A percentile compares a stretch with the other conserved stretches of the same genome.
Conservation (phyloP, 805 yeast species). For the Cyberlindnera euphorbiae region DNA sequence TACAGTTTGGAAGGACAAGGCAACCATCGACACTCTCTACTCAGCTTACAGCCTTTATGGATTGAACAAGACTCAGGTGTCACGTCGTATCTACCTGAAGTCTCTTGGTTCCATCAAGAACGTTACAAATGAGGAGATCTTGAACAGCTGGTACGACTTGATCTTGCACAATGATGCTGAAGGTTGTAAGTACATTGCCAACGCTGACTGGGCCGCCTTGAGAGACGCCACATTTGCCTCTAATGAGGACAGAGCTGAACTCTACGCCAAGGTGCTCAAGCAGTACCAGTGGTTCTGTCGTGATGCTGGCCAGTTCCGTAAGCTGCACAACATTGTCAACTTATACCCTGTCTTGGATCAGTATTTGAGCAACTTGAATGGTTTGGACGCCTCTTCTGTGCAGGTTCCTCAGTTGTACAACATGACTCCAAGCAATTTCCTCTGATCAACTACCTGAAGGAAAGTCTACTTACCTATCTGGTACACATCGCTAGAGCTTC, state of each 20-base stretch:
- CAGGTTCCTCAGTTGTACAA: constrained; percentile 13
- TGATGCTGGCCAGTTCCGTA: constrained; percentile 17
- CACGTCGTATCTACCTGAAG: constrained; percentile 68
- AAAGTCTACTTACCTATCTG: no score
- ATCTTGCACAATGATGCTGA: constrained; percentile 45
- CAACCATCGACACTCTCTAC: constrained; percentile 59
- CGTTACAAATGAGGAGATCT: constrained; percentile 49
- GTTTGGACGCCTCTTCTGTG: constrained; percentile 11
- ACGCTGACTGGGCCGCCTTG: constrained; percentile 81
- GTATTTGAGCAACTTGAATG: constrained; percentile 9
- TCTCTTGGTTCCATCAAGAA: constrained; percentile 59
- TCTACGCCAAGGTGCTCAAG: constrained; percentile 21
- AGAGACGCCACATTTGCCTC: constrained; percentile 60
- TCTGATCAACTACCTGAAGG: no score
- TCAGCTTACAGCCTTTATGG: constrained; percentile 54
- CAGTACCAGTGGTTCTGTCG: constrained; percentile 24
- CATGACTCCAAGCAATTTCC: constrained; percentile 8
- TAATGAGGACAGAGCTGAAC: constrained; percentile 13
- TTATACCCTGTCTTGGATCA: constrained; percentile 12
- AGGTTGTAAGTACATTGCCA: constrained; percentile 61
- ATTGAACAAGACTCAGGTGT: constrained; percentile 59
- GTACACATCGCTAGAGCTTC: no score
- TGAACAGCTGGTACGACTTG: constrained; percentile 51
- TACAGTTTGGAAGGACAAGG: constrained; percentile 61
- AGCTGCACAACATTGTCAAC: constrained; percentile 12